phyloP scores from a whole-genome alignment of 768 basidiomycete genomes.

The Neoboletus magnificus region DNA sequence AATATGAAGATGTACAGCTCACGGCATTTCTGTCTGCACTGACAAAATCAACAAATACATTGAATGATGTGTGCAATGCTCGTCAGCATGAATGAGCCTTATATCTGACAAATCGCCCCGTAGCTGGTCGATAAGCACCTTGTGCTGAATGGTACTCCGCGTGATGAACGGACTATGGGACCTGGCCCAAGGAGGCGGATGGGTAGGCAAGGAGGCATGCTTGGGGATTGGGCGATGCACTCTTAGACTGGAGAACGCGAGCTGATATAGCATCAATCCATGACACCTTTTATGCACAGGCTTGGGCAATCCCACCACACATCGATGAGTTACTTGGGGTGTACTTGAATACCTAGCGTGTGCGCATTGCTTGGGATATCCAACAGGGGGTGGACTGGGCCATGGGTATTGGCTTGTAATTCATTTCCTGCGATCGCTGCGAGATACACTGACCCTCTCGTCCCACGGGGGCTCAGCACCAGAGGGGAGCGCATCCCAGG shows the following conservation, averaged over 20 bases:
- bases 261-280: not conserved
- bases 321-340: not conserved
- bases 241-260: constrained; percentile 21
- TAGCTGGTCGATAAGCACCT: constrained; percentile 80
- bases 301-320: not conserved
- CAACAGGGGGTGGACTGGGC: not conserved
- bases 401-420: not conserved
- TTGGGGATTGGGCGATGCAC: constrained; percentile 57
- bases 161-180: constrained; percentile 49
- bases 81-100: not conserved
- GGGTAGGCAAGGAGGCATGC: constrained; percentile 45
- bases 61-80: constrained; percentile 77
- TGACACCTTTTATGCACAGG: not conserved
- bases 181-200: constrained; percentile 48
- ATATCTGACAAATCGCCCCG: constrained; percentile 1
- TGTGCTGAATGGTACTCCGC: constrained; percentile 51
- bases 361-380: not conserved
- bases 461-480: not conserved
- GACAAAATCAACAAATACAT: constrained; percentile 81
- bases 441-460: not conserved
- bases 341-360: not conserved
- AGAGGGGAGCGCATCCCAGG: constrained; percentile 48
- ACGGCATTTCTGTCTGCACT: constrained; percentile 84
- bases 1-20: constrained; percentile 94
- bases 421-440: not conserved